These are phyloP conservation scores for Brettanomyces anomalus DNA, from an alignment of 805 yeast genomes.

Conservation along the genomic window DNA sequence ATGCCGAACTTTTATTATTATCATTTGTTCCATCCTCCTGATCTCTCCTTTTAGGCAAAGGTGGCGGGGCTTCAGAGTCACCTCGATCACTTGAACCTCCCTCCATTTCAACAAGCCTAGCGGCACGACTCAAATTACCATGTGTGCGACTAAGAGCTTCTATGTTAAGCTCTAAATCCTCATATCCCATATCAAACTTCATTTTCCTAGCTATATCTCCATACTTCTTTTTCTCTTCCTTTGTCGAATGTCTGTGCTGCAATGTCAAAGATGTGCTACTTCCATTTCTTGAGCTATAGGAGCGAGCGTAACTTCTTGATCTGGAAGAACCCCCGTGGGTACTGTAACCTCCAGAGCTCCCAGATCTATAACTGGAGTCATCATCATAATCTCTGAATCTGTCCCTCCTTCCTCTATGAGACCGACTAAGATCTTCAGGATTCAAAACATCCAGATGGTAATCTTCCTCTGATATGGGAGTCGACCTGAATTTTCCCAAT, in stretches of 20 bases:
- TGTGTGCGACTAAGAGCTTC: constrained; percentile 54
- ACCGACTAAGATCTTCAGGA: constrained; percentile 7
- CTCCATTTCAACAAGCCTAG: constrained; percentile 43
- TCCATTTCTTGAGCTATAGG: constrained; percentile 1
- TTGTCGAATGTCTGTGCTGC: constrained; percentile 47
- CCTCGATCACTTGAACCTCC: constrained; percentile 11
- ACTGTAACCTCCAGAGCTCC: constrained; percentile 3
- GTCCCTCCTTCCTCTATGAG: constrained; percentile 9
- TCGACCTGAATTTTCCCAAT: constrained; percentile 46
- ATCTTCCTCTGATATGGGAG: constrained; percentile 27
- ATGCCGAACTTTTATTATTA: constrained; percentile 8
- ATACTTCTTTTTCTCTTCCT: constrained; percentile 44
- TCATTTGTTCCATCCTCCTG: constrained; percentile 16
- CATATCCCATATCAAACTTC: constrained; percentile 46
- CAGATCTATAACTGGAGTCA: background rate
- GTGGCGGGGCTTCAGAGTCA: constrained; percentile 39
- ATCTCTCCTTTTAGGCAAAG: constrained; percentile 32
- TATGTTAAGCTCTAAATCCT: constrained; percentile 44
- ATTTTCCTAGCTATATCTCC: constrained; percentile 38
- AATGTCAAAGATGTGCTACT: constrained; percentile 9
- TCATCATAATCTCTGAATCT: background rate
- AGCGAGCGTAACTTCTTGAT: constrained; percentile 1
- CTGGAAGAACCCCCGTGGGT: constrained; percentile 2
- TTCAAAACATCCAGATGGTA: constrained; percentile 21
- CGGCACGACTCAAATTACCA: constrained; percentile 54